A percentile compares a stretch with the other conserved stretches of the same genome.
phyloP scores from a whole-genome alignment of 1,284 basidiomycete genomes.

The Ceratobasidium papillatum region DNA sequence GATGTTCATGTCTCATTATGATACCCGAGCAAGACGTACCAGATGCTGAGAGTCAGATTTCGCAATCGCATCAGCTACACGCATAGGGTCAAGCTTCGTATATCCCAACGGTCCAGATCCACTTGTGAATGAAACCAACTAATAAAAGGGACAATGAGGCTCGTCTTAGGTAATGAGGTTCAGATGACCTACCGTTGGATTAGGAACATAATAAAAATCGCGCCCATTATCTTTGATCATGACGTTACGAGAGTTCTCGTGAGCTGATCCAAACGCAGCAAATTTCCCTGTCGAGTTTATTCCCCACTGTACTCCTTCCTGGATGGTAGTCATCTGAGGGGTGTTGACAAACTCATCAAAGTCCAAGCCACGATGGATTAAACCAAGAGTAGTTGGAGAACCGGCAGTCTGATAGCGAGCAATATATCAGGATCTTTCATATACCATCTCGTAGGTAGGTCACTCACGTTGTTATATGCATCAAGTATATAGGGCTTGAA shows the following conservation, averaged over 20 bases:
- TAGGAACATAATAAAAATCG: conserved; percentile 38
- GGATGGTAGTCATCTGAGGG: not conserved
- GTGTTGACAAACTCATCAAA: conserved; percentile 16
- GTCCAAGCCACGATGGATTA: conserved; percentile 28
- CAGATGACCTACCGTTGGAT: conserved; percentile 23
- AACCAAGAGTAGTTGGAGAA: conserved; percentile 4
- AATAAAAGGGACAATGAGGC: no score
- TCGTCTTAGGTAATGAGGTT: no score
- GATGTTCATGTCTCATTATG: not conserved
- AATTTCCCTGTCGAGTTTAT: conserved; percentile 35
- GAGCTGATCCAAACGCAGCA: conserved; percentile 30
- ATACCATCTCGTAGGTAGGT: no score
- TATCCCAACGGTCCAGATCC: conserved; percentile 35
- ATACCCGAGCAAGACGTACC: not conserved
- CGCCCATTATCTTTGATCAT: conserved; percentile 37
- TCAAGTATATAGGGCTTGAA: conserved; percentile 29
- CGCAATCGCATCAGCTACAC: conserved; percentile 30
- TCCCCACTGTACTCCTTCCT: conserved; percentile 28
- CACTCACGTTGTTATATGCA: conserved; percentile 32
- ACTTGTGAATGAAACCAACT: conserved; percentile 37
- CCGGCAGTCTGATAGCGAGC: conserved; percentile 1
- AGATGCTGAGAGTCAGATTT: conserved; percentile 36
- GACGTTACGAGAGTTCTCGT: conserved; percentile 27
- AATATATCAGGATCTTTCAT: not conserved
- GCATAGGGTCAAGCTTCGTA: conserved; percentile 27